phyloP scores from a whole-genome alignment of 345 rosid species.

The Leavenworthia alabamica region DNA sequence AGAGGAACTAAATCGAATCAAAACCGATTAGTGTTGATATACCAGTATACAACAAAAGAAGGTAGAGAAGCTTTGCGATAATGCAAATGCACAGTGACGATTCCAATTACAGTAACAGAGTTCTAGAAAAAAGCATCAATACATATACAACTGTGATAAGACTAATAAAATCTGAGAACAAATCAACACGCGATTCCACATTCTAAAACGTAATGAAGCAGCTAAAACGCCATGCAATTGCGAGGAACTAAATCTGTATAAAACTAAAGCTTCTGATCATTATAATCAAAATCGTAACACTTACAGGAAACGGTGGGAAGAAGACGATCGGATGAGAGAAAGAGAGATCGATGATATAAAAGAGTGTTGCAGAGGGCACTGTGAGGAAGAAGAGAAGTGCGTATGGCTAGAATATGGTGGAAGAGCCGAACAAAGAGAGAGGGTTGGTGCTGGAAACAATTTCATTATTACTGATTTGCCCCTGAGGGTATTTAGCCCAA shows the following conservation, averaged over 20 bases:
- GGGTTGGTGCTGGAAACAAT: constrained; percentile 29
- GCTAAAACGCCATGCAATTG: no score
- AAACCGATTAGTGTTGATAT: no score
- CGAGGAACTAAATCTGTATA: not conserved
- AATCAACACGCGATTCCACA: no score
- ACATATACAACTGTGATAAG: not conserved
- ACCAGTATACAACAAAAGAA: no score
- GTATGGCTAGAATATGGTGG: constrained; percentile 27
- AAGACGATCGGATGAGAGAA: constrained; percentile 18
- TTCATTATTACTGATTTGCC: constrained; percentile 23
- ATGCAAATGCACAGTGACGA: not conserved
- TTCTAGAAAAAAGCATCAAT: not conserved
- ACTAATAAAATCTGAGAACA: not conserved
- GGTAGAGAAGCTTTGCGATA: not conserved
- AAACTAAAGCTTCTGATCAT: constrained; percentile 4
- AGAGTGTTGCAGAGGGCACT: constrained; percentile 16
- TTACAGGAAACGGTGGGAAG: constrained; percentile 9
- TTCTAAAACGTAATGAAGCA: no score
- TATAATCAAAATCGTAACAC: not conserved
- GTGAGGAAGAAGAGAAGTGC: constrained; percentile 24
- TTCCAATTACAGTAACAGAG: not conserved
- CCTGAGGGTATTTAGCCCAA: constrained; percentile 22
- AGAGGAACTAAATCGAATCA: no score
- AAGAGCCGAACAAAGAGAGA: constrained; percentile 22
- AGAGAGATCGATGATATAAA: constrained; percentile 5